Percentiles rank a stretch among this genome's conserved stretches.
Evolutionary conservation across 805 yeast species (phyloP).

Genomic region (Hanseniaspora vineae): DNA sequence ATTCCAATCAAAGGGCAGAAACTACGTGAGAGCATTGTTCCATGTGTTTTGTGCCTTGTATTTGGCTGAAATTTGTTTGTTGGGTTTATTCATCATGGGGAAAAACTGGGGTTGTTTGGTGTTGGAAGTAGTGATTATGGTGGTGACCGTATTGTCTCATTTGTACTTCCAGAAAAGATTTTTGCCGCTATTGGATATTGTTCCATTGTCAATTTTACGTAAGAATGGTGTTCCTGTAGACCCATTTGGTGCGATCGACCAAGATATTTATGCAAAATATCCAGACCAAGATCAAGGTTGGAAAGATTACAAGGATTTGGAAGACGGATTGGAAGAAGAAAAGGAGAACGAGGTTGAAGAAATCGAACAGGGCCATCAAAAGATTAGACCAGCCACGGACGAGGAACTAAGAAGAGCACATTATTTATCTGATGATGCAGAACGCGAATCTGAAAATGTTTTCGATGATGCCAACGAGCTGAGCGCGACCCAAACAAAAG

Average conservation of each 20-base stretch:
- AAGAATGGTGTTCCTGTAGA: too few species aligned
- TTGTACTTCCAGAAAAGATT: conserved; percentile 45
- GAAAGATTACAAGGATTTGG: conserved; percentile 34
- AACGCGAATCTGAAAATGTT: neutral
- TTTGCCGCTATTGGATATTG: conserved; percentile 50
- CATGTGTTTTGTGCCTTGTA: conserved; percentile 63
- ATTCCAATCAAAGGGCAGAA: conserved; percentile 58
- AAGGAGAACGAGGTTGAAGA: conserved; percentile 12
- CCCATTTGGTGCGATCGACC: conserved; percentile 1
- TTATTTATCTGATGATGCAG: conserved; percentile 12
- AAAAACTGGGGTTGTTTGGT: conserved; percentile 72
- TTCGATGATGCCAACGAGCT: neutral
- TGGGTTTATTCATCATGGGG: conserved; percentile 62
- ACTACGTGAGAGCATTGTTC: conserved; percentile 59
- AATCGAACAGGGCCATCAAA: neutral
- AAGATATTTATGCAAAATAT: conserved; percentile 24
- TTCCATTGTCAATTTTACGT: conserved; percentile 47
- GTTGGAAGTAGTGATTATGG: conserved; percentile 47
- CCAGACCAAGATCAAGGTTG: conserved; percentile 56
- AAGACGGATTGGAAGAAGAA: conserved; percentile 12
- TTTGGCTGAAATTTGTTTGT: conserved; percentile 54
- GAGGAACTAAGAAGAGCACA: conserved; percentile 19
- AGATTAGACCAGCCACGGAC: conserved; percentile 19
- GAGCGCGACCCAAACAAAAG: neutral
- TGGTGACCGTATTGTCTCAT: conserved; percentile 46